Conservation (phyloP, 2,329 filamentous ascomycete genomes). For the Botrytis paeoniae region DNA sequence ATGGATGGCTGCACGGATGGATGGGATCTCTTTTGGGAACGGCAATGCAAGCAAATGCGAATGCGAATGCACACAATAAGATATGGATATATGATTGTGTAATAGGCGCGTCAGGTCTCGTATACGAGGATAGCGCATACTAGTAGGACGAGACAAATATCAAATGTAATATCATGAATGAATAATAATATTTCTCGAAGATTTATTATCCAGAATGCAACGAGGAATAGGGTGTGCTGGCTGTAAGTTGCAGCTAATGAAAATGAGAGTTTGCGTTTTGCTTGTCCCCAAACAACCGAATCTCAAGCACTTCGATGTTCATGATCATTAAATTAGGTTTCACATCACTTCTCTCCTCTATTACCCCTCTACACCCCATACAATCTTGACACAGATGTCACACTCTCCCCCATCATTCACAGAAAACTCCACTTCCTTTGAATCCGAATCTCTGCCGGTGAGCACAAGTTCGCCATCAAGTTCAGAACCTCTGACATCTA, state of each 20-base stretch:
- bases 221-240: background rate
- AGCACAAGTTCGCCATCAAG: background rate
- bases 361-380: background rate
- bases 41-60: constrained; percentile 7
- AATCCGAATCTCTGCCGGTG: background rate
- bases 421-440: background rate
- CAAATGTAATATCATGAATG: constrained; percentile 32
- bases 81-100: constrained; percentile 21
- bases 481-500: background rate
- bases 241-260: background rate
- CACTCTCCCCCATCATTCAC: background rate
- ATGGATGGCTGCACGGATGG: background rate
- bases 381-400: background rate
- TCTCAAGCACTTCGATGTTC: background rate
- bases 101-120: constrained; percentile 2
- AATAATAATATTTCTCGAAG: constrained; percentile 7
- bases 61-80: constrained; percentile 12
- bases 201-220: background rate
- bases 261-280: background rate
- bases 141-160: background rate
- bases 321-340: background rate
- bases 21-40: constrained; percentile 12
- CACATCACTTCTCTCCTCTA: background rate
- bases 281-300: background rate
- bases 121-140: background rate